Conservation (phyloP, 306 rosid genomes). For the Glycine soja region DNA sequence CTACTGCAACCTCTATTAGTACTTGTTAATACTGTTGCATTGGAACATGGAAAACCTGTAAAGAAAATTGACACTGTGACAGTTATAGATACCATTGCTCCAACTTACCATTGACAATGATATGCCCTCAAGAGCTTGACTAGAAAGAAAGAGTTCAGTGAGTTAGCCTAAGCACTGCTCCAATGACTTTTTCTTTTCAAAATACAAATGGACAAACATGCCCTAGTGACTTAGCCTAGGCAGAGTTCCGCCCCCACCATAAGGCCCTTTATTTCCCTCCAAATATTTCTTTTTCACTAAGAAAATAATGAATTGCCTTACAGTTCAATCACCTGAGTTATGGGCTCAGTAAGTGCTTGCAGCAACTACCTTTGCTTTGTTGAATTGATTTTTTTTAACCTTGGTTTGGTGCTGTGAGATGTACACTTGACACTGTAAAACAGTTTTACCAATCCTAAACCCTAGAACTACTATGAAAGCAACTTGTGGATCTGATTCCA, state of each 20-base stretch:
- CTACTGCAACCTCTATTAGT: too few species aligned
- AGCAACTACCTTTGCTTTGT: constrained; percentile 53
- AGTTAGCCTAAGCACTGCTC: too few species aligned
- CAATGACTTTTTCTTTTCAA: constrained; percentile 54
- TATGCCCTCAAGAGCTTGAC: constrained; percentile 97
- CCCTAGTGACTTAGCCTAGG: constrained; percentile 45
- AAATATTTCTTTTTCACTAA: background rate
- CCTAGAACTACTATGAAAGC: constrained; percentile 87
- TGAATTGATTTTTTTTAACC: constrained; percentile 39
- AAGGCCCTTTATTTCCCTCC: constrained; percentile 25
- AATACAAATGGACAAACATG: constrained; percentile 56
- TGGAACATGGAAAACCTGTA: constrained; percentile 2
- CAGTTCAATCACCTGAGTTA: constrained; percentile 46
- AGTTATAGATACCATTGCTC: constrained; percentile 17
- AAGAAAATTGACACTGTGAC: background rate
- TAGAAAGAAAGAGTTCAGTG: constrained; percentile 78
- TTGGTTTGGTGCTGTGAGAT: constrained; percentile 58
- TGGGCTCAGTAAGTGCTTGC: constrained; percentile 43
- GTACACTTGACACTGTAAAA: constrained; percentile 84
- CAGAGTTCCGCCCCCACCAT: constrained; percentile 42
- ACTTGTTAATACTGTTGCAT: too few species aligned
- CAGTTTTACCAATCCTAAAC: constrained; percentile 74
- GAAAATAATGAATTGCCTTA: constrained; percentile 34
- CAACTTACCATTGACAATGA: constrained; percentile 86
- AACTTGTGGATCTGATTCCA: constrained; percentile 69